Evolutionary conservation across 768 basidiomycete species (phyloP).

Genomic region (Amanita muscaria): DNA sequence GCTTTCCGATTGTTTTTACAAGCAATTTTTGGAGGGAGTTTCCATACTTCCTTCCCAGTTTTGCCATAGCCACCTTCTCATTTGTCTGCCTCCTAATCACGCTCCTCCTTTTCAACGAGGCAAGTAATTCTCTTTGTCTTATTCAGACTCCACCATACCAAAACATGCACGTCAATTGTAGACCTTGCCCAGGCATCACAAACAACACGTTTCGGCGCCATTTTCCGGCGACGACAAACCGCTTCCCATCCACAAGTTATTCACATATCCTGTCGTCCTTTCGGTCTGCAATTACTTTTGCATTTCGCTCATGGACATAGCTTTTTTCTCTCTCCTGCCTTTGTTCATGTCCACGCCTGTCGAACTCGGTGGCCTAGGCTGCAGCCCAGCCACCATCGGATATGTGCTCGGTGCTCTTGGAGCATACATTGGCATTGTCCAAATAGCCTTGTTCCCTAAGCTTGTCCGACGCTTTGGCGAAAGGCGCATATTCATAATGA

Average conservation of each 20-base stretch:
- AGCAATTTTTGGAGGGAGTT: constrained; percentile 51
- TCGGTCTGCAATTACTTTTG: constrained; percentile 63
- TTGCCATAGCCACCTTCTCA: constrained; percentile 28
- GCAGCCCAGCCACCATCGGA: constrained; percentile 56
- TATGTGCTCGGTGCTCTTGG: constrained; percentile 39
- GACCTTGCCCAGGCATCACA: background rate
- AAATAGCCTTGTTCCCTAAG: constrained; percentile 31
- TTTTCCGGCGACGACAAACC: constrained; percentile 15
- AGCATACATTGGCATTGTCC: constrained; percentile 29
- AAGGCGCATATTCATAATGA: constrained; percentile 28
- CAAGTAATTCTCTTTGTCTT: constrained; percentile 12
- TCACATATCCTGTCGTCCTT: constrained; percentile 50
- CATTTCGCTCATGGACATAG: constrained; percentile 46
- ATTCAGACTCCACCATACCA: too few species aligned
- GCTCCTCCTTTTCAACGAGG: constrained; percentile 35
- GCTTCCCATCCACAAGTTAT: constrained; percentile 32
- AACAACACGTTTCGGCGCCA: background rate
- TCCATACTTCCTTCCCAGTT: constrained; percentile 72
- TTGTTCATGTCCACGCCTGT: constrained; percentile 66
- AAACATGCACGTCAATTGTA: background rate
- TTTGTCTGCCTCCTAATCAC: constrained; percentile 26
- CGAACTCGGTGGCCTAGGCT: constrained; percentile 57
- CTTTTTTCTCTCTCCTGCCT: constrained; percentile 45
- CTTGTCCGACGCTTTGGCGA: constrained; percentile 33
- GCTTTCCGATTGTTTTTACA: constrained; percentile 50